These are phyloP conservation scores for Metschnikowia kunwiensis DNA, from an alignment of 805 yeast species.

Conservation along the genomic window DNA sequence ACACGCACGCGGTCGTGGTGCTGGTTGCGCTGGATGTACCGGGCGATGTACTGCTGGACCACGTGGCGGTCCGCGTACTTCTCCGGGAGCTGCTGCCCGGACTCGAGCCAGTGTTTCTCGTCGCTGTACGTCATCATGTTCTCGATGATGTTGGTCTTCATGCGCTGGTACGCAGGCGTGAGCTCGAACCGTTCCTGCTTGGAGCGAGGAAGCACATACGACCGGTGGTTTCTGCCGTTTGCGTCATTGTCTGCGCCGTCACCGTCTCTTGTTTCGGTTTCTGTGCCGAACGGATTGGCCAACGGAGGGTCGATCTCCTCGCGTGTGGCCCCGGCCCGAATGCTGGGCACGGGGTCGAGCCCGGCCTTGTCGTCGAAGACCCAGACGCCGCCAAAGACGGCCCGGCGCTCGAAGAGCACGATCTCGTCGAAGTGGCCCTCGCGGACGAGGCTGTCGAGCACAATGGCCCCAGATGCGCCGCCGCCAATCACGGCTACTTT, in stretches of 20 bases:
- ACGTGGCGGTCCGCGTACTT: constrained; percentile 26
- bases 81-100: constrained; percentile 2
- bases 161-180: constrained; percentile 25
- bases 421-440: constrained; percentile 33
- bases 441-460: constrained; percentile 36
- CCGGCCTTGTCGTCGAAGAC: constrained; percentile 24
- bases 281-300: constrained; percentile 18
- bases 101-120: constrained; percentile 34
- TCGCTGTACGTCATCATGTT: constrained; percentile 46
- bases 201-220: background rate
- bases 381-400: constrained; percentile 45
- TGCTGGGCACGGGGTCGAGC: constrained; percentile 9
- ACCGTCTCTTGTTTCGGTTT: background rate
- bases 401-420: constrained; percentile 41
- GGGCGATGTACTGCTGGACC: constrained; percentile 29
- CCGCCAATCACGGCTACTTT: constrained; percentile 47
- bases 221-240: background rate
- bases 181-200: constrained; percentile 29
- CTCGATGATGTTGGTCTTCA: constrained; percentile 43
- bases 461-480: constrained; percentile 50
- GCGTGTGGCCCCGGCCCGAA: constrained; percentile 21
- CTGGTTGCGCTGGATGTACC: constrained; percentile 24
- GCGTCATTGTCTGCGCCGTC: background rate
- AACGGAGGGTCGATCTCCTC: constrained; percentile 26
- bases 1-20: constrained; percentile 23